A percentile compares a stretch with the other conserved stretches of the same genome.
These are phyloP conservation scores for Allium cepa DNA, from an alignment of 106 monocot genomes.

Conservation along the genomic window DNA sequence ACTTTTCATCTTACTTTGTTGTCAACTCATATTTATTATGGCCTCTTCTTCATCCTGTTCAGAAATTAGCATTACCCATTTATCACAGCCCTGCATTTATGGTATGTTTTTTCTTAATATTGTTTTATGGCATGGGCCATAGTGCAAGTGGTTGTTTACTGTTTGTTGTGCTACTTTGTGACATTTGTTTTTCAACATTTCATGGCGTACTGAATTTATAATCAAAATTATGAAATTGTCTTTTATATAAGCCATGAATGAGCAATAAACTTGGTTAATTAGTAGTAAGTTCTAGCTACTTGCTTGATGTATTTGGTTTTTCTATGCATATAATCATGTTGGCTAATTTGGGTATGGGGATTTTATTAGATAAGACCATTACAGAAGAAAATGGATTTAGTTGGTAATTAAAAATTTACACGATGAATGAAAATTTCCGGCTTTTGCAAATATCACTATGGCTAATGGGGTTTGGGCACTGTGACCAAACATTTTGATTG, in stretches of 20 bases:
- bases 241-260: not conserved
- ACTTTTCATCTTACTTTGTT: not conserved
- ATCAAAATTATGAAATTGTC: not conserved
- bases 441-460: no score
- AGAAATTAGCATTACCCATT: slow-evolving; percentile 9
- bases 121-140: not conserved
- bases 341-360: no score
- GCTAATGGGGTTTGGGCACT: no score
- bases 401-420: no score
- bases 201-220: not conserved
- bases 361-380: no score
- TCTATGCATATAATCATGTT: no score
- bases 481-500: no score
- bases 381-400: no score
- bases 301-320: no score
- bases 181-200: not conserved
- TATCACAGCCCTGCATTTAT: slow-evolving; percentile 31
- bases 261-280: no score
- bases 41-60: slow-evolving; percentile 8
- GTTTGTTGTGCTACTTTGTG: not conserved
- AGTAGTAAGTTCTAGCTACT: no score
- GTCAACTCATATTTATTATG: slow-evolving; percentile 15
- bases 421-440: no score
- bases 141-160: not conserved
- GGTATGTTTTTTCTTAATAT: slow-evolving; percentile 11